A percentile compares a stretch with the other conserved stretches of the same genome.
phyloP scores from a whole-genome alignment of 176 grass and related monocot genomes.

The Miscanthus lutarioriparius region DNA sequence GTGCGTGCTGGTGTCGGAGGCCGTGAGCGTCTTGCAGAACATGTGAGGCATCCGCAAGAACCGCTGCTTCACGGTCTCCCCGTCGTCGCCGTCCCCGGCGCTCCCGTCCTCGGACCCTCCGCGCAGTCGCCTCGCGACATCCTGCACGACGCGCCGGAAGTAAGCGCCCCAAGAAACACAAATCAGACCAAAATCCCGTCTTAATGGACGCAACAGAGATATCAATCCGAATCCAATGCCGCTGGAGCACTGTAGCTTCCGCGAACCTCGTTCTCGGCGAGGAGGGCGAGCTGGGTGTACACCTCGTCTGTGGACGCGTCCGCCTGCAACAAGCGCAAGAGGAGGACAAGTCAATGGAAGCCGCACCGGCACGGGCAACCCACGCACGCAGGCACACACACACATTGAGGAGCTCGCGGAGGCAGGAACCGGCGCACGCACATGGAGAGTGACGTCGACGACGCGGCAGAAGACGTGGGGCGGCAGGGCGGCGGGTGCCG shows the following conservation, averaged over 20 bases:
- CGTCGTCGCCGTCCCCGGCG: constrained; percentile 44
- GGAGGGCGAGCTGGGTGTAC: constrained; percentile 81
- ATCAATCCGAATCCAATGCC: neutral
- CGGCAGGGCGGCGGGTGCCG: constrained; percentile 24
- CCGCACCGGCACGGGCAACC: neutral
- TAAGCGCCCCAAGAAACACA: neutral
- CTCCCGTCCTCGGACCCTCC: constrained; percentile 46
- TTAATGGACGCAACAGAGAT: neutral
- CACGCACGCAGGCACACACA: neutral
- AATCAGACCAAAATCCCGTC: neutral
- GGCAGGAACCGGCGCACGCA: constrained; percentile 33
- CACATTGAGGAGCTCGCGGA: constrained; percentile 16
- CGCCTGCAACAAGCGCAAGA: constrained; percentile 48
- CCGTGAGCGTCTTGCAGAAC: constrained; percentile 99
- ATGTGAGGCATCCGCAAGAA: constrained; percentile 77
- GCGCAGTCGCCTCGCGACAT: constrained; percentile 32
- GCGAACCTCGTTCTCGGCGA: constrained; percentile 64
- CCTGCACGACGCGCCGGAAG: constrained; percentile 25
- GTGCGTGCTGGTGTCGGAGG: constrained; percentile 96
- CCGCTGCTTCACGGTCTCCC: constrained; percentile 46
- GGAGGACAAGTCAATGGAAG: neutral
- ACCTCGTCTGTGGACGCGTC: constrained; percentile 83
- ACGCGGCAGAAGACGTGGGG: constrained; percentile 88
- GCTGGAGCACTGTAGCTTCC: neutral
- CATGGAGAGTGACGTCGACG: constrained; percentile 77